Conservation (phyloP, 345 rosid species). For the Leavenworthia alabamica region DNA sequence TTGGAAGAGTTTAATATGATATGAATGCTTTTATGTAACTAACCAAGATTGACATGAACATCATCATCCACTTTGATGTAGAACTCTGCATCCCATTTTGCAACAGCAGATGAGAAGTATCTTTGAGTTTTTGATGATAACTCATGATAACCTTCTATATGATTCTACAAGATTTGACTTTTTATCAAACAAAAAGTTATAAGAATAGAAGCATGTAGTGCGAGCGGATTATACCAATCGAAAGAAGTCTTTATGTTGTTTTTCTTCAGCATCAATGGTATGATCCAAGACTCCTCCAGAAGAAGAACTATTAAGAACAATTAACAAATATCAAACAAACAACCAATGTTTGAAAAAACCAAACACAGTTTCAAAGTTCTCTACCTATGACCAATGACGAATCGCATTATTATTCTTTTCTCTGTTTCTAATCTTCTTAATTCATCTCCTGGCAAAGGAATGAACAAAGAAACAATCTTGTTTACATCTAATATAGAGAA, state of each 20-base stretch:
- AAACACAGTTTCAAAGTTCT: conserved; percentile 52
- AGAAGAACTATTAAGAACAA: conserved; percentile 20
- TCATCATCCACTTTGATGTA: conserved; percentile 86
- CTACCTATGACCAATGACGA: conserved; percentile 83
- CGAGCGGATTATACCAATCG: conserved; percentile 39
- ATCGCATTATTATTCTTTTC: conserved; percentile 67
- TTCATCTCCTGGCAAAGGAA: conserved; percentile 46
- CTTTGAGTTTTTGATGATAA: conserved; percentile 71
- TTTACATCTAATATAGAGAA: no score
- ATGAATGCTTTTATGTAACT: conserved; percentile 31
- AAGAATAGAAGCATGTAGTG: background rate
- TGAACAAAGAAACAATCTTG: conserved; percentile 4
- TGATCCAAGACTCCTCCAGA: conserved; percentile 64
- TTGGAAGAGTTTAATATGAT: background rate
- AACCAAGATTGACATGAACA: conserved; percentile 91
- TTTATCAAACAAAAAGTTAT: background rate
- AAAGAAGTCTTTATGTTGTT: conserved; percentile 60
- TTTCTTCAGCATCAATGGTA: conserved; percentile 64
- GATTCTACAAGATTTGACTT: conserved; percentile 56
- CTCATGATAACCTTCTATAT: conserved; percentile 77
- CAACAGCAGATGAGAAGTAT: conserved; percentile 70
- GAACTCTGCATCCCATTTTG: conserved; percentile 87
- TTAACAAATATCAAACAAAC: background rate
- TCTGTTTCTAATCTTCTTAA: conserved; percentile 67
- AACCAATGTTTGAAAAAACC: conserved; percentile 49